Evolutionary conservation across 306 rosid species (phyloP).

Genomic region (Nissolia schottii): DNA sequence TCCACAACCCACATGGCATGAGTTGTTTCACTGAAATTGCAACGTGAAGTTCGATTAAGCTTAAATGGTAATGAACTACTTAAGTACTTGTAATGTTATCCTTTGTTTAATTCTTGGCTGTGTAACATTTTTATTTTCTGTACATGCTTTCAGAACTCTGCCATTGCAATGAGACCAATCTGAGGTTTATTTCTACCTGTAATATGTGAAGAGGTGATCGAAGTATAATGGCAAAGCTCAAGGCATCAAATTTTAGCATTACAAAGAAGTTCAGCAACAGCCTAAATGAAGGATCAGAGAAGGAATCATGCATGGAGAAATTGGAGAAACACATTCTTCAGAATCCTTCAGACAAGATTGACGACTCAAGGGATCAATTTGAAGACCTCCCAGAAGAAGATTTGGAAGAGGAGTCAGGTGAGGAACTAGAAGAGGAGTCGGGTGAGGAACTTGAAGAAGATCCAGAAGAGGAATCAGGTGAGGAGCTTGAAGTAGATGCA

Average conservation of each 20-base stretch:
- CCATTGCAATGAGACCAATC: background rate
- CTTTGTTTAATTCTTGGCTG: background rate
- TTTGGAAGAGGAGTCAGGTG: constrained; percentile 13
- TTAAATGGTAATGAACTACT: background rate
- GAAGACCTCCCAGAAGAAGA: background rate
- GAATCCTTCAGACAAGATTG: background rate
- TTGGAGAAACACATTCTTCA: background rate
- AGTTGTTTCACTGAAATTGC: background rate
- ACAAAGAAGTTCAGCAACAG: background rate
- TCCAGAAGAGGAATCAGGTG: too few relatives aligned
- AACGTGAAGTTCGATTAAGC: background rate
- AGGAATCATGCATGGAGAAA: background rate
- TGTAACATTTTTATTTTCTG: too few relatives aligned
- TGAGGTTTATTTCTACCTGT: background rate
- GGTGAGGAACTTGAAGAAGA: background rate
- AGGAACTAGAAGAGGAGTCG: background rate
- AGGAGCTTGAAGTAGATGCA: too few relatives aligned
- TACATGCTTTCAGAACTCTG: background rate
- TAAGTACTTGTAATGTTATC: background rate
- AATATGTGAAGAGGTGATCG: background rate
- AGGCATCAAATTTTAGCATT: background rate
- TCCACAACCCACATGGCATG: background rate
- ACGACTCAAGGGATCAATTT: background rate
- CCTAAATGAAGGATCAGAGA: background rate
- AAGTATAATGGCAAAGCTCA: background rate